Conservation (phyloP, 306 rosid species). For the Vicia villosa region DNA sequence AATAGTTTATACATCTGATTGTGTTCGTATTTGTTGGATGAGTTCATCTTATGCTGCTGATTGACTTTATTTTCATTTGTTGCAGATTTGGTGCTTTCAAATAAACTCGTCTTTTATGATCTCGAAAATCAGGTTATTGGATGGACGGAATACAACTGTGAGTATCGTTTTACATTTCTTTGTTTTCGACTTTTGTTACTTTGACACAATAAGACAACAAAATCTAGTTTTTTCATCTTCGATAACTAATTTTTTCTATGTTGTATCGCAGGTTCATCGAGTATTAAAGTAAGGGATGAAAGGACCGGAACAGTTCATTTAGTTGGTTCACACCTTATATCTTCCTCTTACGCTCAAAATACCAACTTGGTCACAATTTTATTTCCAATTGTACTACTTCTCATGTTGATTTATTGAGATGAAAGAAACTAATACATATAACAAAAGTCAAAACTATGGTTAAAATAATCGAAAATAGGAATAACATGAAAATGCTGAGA, state of each 20-base stretch:
- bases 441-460: conserved; percentile 42
- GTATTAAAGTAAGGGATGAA: conserved; percentile 81
- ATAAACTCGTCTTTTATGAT: conserved; percentile 87
- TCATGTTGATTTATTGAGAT: conserved; percentile 51
- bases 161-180: conserved; percentile 42
- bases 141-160: conserved; percentile 95
- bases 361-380: conserved; percentile 42
- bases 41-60: neutral
- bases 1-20: too few relatives aligned
- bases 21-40: neutral
- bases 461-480: conserved; percentile 45
- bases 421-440: conserved; percentile 44
- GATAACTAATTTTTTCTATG: conserved; percentile 19
- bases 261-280: conserved; percentile 82
- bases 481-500: conserved; percentile 39
- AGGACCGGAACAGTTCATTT: conserved; percentile 88
- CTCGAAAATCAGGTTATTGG: conserved; percentile 89
- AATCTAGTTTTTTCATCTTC: too few relatives aligned
- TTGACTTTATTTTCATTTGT: conserved; percentile 11
- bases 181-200: neutral
- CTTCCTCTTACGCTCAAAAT: conserved; percentile 54
- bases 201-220: too few relatives aligned
- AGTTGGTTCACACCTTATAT: conserved; percentile 75
- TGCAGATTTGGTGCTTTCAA: conserved; percentile 96
- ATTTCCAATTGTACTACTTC: conserved; percentile 51